These are phyloP conservation scores for Boletus pseudo-olivaceus DNA, from an alignment of 768 basidiomycete genomes.

Conservation along the genomic window DNA sequence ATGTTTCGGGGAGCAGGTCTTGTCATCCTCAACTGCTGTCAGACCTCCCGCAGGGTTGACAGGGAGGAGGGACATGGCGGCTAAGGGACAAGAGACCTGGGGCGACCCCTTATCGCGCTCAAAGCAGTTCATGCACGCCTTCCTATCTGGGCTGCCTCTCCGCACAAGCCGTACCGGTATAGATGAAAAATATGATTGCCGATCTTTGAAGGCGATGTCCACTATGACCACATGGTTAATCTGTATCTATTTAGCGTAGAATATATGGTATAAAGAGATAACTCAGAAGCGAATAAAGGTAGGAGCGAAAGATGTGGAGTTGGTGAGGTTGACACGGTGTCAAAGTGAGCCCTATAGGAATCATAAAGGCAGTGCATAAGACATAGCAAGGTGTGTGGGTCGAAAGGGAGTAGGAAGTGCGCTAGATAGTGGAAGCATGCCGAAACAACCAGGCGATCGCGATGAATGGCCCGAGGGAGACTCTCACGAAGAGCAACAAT, in stretches of 20 bases:
- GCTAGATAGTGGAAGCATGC: slow-evolving; percentile 21
- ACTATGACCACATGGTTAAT: slow-evolving; percentile 37
- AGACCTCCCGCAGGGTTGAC: slow-evolving; percentile 44
- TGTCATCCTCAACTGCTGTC: slow-evolving; percentile 37
- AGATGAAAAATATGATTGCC: slow-evolving; percentile 6
- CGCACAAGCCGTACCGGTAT: neutral
- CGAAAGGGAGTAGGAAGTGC: slow-evolving; percentile 7
- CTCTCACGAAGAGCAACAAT: slow-evolving; percentile 56
- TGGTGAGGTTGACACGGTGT: slow-evolving; percentile 20
- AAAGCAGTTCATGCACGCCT: slow-evolving; percentile 8
- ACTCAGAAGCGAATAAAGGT: slow-evolving; percentile 34
- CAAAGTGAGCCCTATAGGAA: slow-evolving; percentile 21
- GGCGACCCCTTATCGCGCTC: neutral
- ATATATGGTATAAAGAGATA: slow-evolving; percentile 42
- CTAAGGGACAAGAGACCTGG: slow-evolving; percentile 20
- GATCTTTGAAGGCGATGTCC: slow-evolving; percentile 8
- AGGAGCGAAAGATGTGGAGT: slow-evolving; percentile 13
- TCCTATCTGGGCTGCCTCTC: slow-evolving; percentile 27
- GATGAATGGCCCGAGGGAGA: slow-evolving; percentile 8
- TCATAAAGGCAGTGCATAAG: slow-evolving; percentile 25
- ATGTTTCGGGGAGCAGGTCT: slow-evolving; percentile 67
- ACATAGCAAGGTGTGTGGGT: slow-evolving; percentile 25
- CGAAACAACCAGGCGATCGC: slow-evolving; percentile 11
- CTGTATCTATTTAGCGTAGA: slow-evolving; percentile 36
- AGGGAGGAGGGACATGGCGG: slow-evolving; percentile 55